A percentile compares a stretch with the other conserved stretches of the same genome.
These are phyloP conservation scores for Allantophomopsis lycopodina DNA, from an alignment of 2,329 filamentous ascomycete genomes.

Conservation along the genomic window DNA sequence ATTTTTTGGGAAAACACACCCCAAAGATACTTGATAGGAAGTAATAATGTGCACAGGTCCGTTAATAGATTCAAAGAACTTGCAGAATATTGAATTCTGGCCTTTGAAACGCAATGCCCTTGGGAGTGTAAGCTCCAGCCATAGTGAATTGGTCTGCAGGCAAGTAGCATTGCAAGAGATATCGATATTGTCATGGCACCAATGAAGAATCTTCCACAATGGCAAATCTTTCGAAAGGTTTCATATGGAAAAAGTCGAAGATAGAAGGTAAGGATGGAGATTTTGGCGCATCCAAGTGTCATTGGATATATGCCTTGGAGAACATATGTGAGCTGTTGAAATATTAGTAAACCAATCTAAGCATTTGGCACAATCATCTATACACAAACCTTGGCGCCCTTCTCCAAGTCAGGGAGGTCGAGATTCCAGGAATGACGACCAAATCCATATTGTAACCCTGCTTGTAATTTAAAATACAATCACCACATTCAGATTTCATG, in stretches of 20 bases:
- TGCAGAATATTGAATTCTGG: not conserved
- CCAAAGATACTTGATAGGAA: constrained; percentile 2
- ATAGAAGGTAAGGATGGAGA: not conserved
- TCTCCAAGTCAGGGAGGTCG: not conserved
- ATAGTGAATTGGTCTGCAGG: not conserved
- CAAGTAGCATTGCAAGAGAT: not conserved
- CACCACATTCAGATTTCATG: not conserved
- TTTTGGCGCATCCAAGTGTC: not conserved
- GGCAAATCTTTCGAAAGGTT: not conserved
- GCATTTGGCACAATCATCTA: not conserved
- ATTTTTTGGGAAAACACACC: not conserved
- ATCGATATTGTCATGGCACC: not conserved
- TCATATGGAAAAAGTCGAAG: not conserved
- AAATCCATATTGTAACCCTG: not conserved
- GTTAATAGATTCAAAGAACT: constrained; percentile 1
- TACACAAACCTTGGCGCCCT: not conserved
- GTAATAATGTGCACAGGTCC: not conserved
- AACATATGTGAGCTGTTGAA: not conserved
- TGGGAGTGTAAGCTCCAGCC: not conserved
- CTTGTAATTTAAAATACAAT: not conserved
- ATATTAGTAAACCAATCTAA: not conserved
- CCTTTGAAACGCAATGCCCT: not conserved
- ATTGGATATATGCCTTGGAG: not conserved
- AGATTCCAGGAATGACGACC: not conserved
- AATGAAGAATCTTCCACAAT: not conserved